Conservation (phyloP, 495 filamentous ascomycete species). For the Penicillium tannophilum region DNA sequence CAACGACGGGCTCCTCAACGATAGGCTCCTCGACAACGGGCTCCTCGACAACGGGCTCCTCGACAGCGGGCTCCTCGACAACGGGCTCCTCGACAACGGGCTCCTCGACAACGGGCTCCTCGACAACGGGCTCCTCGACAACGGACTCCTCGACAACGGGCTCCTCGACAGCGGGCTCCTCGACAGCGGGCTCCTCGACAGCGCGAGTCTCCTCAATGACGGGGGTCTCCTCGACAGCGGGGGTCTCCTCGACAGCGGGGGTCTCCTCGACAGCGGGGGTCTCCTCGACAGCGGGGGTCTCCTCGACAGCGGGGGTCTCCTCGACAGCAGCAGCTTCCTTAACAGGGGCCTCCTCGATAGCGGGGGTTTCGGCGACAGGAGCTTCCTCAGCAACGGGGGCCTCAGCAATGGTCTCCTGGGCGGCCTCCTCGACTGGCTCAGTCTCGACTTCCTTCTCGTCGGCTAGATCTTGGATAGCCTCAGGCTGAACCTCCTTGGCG, state of each 20-base stretch:
- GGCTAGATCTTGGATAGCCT: constrained; percentile 8
- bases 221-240: constrained; percentile 8
- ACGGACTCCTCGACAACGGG: no score
- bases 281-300: constrained; percentile 4
- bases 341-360: constrained; percentile 7
- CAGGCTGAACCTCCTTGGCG: not conserved
- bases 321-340: not conserved
- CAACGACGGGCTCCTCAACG: not conserved
- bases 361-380: not conserved
- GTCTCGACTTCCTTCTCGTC: not conserved
- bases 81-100: no score
- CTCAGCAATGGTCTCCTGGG: not conserved
- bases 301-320: not conserved
- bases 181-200: constrained; percentile 10
- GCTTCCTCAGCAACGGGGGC: constrained; percentile 4
- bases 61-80: not conserved
- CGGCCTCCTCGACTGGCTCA: no score
- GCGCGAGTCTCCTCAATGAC: constrained; percentile 5
- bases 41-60: not conserved
- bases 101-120: no score
- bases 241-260: not conserved
- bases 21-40: not conserved
- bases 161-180: no score
- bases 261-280: constrained; percentile 5
- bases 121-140: no score